Percentiles rank a stretch among this genome's conserved stretches.
These are phyloP conservation scores for Pleurotus cornucopiae DNA, from an alignment of 768 basidiomycete genomes.

Conservation along the genomic window DNA sequence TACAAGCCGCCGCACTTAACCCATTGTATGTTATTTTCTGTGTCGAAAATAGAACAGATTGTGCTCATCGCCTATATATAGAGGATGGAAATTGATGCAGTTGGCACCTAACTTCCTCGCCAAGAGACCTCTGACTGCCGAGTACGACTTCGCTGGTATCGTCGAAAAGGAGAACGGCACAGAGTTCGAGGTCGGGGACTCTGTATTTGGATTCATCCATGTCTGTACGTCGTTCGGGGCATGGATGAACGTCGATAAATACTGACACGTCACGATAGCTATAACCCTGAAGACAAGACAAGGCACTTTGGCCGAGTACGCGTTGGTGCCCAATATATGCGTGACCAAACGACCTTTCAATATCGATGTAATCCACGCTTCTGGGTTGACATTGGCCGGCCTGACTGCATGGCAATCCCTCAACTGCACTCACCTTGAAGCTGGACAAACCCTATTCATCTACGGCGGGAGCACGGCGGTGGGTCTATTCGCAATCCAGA, in stretches of 20 bases:
- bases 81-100: conserved; percentile 31
- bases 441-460: conserved; percentile 58
- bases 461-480: conserved; percentile 70
- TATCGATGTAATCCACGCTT: conserved; percentile 51
- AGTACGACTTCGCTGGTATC: conserved; percentile 60
- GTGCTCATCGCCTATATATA: background rate
- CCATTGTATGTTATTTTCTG: conserved; percentile 43
- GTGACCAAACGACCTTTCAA: conserved; percentile 42
- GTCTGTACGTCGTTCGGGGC: conserved; percentile 20
- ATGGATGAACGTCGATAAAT: background rate
- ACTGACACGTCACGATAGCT: conserved; percentile 3
- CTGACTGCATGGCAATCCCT: conserved; percentile 56
- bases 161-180: conserved; percentile 53
- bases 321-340: conserved; percentile 34
- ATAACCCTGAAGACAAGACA: conserved; percentile 31
- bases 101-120: conserved; percentile 24
- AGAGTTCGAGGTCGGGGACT: conserved; percentile 53
- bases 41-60: background rate
- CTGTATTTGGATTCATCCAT: conserved; percentile 53
- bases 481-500: conserved; percentile 54
- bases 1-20: conserved; percentile 34
- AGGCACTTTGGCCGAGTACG: conserved; percentile 62
- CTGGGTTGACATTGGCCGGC: conserved; percentile 56
- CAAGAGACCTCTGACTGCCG: conserved; percentile 48
- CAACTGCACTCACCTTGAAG: conserved; percentile 42